These are phyloP conservation scores for Ceratocystis variospora DNA, from an alignment of 2,329 filamentous ascomycete species.

Conservation along the genomic window DNA sequence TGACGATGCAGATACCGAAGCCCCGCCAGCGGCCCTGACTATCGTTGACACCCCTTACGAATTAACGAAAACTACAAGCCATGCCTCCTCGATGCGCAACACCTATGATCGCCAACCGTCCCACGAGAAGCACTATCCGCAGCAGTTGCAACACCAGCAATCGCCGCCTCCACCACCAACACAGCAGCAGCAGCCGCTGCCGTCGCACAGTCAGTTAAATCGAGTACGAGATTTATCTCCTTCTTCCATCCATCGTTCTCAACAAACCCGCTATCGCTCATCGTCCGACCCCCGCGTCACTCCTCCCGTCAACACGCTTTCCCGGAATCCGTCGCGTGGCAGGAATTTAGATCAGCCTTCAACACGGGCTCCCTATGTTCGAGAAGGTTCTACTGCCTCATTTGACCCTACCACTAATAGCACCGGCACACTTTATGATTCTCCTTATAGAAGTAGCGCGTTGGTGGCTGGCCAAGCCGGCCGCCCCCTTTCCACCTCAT, in stretches of 20 bases:
- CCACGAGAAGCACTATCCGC: neutral
- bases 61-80: neutral
- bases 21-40: constrained; percentile 20
- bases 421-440: constrained; percentile 13
- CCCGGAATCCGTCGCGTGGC: constrained; percentile 18
- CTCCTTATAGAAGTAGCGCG: constrained; percentile 16
- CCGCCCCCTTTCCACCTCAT: constrained; percentile 17
- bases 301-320: constrained; percentile 7
- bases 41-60: constrained; percentile 6
- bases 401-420: constrained; percentile 11
- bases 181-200: constrained; percentile 8
- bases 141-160: constrained; percentile 15
- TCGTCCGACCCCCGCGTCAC: constrained; percentile 17
- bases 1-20: constrained; percentile 46
- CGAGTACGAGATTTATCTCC: constrained; percentile 18
- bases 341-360: constrained; percentile 12
- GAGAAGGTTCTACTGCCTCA: constrained; percentile 16
- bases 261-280: constrained; percentile 17
- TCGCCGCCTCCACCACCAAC: neutral
- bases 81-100: constrained; percentile 22
- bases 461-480: constrained; percentile 12
- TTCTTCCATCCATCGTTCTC: constrained; percentile 8
- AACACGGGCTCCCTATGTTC: constrained; percentile 15
- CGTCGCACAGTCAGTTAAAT: constrained; percentile 16
- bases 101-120: neutral